Evolutionary conservation across 768 basidiomycete genomes (phyloP), one percentile per base, ranked within the genome.

Genomic region (Chalciporus pseudorubinellus): DNA sequence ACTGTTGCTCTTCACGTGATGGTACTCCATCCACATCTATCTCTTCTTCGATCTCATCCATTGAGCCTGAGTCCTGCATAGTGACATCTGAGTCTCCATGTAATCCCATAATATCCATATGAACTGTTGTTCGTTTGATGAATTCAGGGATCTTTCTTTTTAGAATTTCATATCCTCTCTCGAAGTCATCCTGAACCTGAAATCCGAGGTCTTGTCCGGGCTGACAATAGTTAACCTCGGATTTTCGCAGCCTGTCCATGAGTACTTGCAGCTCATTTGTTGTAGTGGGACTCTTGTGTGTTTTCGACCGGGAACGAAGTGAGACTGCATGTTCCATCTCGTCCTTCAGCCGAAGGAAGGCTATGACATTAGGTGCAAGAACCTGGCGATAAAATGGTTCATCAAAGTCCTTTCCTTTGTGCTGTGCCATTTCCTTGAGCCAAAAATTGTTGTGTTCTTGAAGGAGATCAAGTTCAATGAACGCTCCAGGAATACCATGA

Each of bases 381-480:
- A 36, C 34, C 12, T 12, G 34, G 34, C 34, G 34, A 36, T 36
- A 36, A 36, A 36, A 36, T 14, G 34, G 34, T 36, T 36, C 34
- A 18, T 36, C 34, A 36, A 36, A 36, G 14, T 36, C 34, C n/a
- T 36, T 13, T 36, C 34, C 34, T 36, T 36, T 36, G 34, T 36
- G 34, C n/a, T 36, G 34, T 18, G n/a, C 34, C 47, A 48, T 48
- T 19, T 39, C 39, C 39, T 48, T 20, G 6, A 67, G 62, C 64
- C 66, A 69, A 44, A 58, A 71, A 50, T 72, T 73, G 39, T 65
- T 26, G 40, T 72, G 70, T 47, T 73, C 69, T 40, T 71, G 72
- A 24, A 70, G 50, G 0, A 71, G 56, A 43, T 71, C 70, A 5
- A 64, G 41, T 26, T 70, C 68, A 0, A 69, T 63, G 29, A 56